Evolutionary conservation across 2,329 filamentous ascomycete genomes (phyloP).

Genomic region (Graphilbum sp.): DNA sequence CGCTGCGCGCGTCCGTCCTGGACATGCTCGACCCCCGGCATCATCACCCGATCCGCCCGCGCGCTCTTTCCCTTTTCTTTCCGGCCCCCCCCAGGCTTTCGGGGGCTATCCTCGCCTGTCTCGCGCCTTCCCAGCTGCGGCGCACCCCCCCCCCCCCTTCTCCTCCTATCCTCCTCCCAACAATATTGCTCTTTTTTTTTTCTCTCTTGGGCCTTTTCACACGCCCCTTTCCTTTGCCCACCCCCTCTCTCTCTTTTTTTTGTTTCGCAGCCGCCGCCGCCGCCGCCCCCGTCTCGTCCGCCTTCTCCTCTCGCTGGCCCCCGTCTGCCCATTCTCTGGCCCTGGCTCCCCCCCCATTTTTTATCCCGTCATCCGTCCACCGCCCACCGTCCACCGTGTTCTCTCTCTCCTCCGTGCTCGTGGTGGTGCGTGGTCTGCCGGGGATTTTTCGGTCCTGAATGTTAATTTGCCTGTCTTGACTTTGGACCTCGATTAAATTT

Average conservation of each 20-base stretch:
- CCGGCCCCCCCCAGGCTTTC: not conserved
- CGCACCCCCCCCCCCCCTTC: not conserved
- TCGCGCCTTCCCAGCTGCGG: conserved; percentile 1
- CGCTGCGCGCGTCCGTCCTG: not conserved
- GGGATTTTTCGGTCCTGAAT: too few species aligned
- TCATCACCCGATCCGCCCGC: conserved; percentile 13
- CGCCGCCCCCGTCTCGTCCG: conserved; percentile 8
- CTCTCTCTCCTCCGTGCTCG: conserved; percentile 1
- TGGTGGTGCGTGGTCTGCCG: too few species aligned
- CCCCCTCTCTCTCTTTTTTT: not conserved
- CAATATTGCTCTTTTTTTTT: not conserved
- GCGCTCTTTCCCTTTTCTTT: conserved; percentile 4
- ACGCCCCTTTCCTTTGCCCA: not conserved
- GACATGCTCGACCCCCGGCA: conserved; percentile 7
- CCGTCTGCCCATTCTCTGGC: too few species aligned
- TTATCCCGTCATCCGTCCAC: conserved; percentile 5
- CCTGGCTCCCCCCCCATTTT: too few species aligned
- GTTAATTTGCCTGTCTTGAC: too few species aligned
- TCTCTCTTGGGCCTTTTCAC: not conserved
- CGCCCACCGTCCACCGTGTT: conserved; percentile 7
- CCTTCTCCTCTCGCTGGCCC: conserved; percentile 1
- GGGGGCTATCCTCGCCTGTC: not conserved
- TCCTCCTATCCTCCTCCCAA: too few species aligned
- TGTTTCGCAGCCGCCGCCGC: conserved; percentile 4
- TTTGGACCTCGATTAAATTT: too few species aligned